Evolutionary conservation across 2,329 filamentous ascomycete species (phyloP).

Genomic region (Thelonectria rubi): DNA sequence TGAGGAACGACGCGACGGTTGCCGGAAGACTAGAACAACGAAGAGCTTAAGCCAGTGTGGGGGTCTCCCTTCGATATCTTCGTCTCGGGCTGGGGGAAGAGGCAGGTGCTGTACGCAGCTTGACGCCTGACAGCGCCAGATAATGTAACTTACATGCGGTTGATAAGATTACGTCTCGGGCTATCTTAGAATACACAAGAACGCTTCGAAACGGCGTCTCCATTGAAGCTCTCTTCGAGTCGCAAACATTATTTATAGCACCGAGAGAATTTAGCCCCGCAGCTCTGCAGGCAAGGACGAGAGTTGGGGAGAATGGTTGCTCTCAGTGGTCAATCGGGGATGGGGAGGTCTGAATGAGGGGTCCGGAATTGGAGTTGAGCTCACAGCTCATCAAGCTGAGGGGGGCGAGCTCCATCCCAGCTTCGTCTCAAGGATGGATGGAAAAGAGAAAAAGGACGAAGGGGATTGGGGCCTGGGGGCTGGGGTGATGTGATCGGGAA

Average conservation of each 20-base stretch:
- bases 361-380: slow-evolving; percentile 5
- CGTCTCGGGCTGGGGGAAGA: background rate
- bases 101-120: background rate
- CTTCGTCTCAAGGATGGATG: slow-evolving; percentile 22
- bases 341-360: background rate
- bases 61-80: background rate
- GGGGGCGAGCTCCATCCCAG: background rate
- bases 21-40: background rate
- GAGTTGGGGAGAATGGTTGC: background rate
- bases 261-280: background rate
- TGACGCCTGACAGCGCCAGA: too few species aligned
- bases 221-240: background rate
- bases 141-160: background rate
- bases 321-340: background rate
- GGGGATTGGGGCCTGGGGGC: slow-evolving; percentile 18
- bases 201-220: background rate
- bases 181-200: background rate
- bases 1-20: background rate
- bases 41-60: background rate
- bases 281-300: background rate
- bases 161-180: background rate
- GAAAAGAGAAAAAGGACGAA: slow-evolving; percentile 25
- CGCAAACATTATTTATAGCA: background rate
- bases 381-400: background rate
- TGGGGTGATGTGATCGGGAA: slow-evolving; percentile 14